phyloP scores from a whole-genome alignment of 805 yeast species.

The Teunomyces barrocoloradensis region DNA sequence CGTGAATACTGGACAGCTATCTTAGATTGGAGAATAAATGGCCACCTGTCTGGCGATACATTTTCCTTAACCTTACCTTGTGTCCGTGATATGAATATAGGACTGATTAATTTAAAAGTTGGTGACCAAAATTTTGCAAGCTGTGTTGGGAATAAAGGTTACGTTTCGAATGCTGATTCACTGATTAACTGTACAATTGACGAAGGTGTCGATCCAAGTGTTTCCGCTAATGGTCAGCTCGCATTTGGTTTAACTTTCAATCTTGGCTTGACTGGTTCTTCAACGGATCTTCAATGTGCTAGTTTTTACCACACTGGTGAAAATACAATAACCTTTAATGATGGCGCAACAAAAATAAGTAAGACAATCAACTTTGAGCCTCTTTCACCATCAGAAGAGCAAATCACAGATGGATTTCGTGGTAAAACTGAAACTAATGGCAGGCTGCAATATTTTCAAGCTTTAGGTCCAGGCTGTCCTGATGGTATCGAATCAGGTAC shows the following conservation, averaged over 20 bases:
- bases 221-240: constrained; percentile 17
- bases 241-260: constrained; percentile 15
- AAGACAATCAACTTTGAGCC: constrained; percentile 9
- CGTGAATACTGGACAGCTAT: constrained; percentile 18
- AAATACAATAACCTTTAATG: constrained; percentile 16
- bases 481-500: background rate
- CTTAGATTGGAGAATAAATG: constrained; percentile 19
- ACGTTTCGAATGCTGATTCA: constrained; percentile 4
- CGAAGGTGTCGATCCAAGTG: constrained; percentile 8
- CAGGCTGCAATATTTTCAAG: background rate
- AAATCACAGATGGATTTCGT: constrained; percentile 4
- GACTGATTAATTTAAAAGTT: constrained; percentile 9
- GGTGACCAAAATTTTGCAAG: constrained; percentile 7
- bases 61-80: constrained; percentile 26
- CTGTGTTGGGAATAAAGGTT: constrained; percentile 8
- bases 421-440: constrained; percentile 16
- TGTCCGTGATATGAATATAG: constrained; percentile 16
- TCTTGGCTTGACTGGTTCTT: constrained; percentile 14
- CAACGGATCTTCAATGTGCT: constrained; percentile 10
- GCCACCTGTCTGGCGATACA: constrained; percentile 22
- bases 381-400: background rate
- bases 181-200: constrained; percentile 18
- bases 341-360: constrained; percentile 14
- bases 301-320: constrained; percentile 8
- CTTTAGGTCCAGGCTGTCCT: background rate